These are phyloP conservation scores for Emmonsiellopsis sp. DNA, from an alignment of 2,329 filamentous ascomycete genomes.

Conservation along the genomic window DNA sequence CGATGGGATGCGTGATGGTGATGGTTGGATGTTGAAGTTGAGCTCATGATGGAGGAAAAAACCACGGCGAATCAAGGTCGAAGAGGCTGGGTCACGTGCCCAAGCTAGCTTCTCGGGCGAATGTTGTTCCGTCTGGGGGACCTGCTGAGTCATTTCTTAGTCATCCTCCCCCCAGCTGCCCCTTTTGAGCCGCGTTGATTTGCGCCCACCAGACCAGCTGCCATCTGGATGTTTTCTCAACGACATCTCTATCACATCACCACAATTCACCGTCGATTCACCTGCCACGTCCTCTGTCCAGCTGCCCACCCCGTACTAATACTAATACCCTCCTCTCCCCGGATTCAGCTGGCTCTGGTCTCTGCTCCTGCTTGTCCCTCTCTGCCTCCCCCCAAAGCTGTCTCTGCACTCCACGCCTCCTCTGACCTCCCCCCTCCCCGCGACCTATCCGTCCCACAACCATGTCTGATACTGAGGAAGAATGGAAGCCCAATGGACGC, in stretches of 20 bases:
- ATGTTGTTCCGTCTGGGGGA: too few relatives aligned
- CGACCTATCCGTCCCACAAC: constrained; percentile 10
- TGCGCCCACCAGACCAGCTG: too few relatives aligned
- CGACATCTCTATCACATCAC: background rate
- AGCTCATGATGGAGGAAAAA: too few relatives aligned
- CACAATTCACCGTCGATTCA: background rate
- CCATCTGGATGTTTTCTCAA: background rate
- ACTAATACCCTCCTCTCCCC: constrained; percentile 2
- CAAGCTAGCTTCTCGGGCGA: too few relatives aligned
- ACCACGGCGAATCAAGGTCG: too few relatives aligned
- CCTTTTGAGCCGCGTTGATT: too few relatives aligned
- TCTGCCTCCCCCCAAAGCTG: constrained; percentile 1
- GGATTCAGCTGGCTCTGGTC: constrained; percentile 24
- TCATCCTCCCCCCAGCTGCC: too few relatives aligned
- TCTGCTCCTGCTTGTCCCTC: constrained; percentile 6
- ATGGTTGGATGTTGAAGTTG: too few relatives aligned
- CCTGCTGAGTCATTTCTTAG: too few relatives aligned
- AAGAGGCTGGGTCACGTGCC: too few relatives aligned
- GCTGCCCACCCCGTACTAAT: background rate
- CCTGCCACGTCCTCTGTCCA: background rate
- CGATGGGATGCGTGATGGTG: too few relatives aligned
- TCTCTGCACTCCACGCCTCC: constrained; percentile 1
- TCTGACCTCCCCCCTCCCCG: constrained; percentile 3
- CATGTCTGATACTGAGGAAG: constrained; percentile 58
- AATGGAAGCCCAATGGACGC: constrained; percentile 72